Percentiles rank a stretch among this genome's conserved stretches.
These are phyloP conservation scores for Taphrina communis DNA, from an alignment of 1,139 yeast genomes.

Conservation along the genomic window DNA sequence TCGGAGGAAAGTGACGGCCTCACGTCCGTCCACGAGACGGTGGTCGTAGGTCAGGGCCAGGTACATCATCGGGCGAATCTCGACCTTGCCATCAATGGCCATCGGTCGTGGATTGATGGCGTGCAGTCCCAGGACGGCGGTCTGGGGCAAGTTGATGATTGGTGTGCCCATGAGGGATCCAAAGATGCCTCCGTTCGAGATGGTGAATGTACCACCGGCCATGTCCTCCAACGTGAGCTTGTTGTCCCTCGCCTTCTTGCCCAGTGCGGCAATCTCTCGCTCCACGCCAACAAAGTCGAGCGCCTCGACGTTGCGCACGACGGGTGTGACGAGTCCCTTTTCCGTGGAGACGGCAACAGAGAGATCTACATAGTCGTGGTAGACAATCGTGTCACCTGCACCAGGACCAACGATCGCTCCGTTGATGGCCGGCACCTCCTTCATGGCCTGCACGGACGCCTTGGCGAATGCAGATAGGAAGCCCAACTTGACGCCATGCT, in stretches of 20 bases:
- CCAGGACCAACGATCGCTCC: conserved; percentile 80
- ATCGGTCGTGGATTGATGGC: conserved; percentile 98
- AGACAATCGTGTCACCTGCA: conserved; percentile 87
- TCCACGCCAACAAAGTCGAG: conserved; percentile 87
- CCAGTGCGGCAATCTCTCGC: conserved; percentile 77
- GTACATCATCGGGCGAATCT: conserved; percentile 99
- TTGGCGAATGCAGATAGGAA: conserved; percentile 99
- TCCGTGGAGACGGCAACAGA: conserved; percentile 99
- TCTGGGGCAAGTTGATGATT: conserved; percentile 96
- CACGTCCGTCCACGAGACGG: conserved; percentile 98
- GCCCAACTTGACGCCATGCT: conserved; percentile 93
- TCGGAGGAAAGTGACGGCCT: conserved; percentile 96
- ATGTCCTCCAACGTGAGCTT: conserved; percentile 96
- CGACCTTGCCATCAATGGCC: conserved; percentile 93
- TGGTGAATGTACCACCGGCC: conserved; percentile 99
- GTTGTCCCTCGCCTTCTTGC: conserved; percentile 95
- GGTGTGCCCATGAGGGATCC: conserved; percentile 94
- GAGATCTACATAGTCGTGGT: conserved; percentile 94
- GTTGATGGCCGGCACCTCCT: conserved; percentile 93
- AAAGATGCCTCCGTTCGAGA: conserved; percentile 98
- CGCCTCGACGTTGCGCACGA: conserved; percentile 95
- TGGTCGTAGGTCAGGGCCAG: conserved; percentile 98
- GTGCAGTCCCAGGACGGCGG: conserved; percentile 96
- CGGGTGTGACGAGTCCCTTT: conserved; percentile 98
- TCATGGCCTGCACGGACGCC: conserved; percentile 91